These are phyloP conservation scores for Stephania japonica DNA, from an alignment of 164 flowering plant species.

Conservation along the genomic window DNA sequence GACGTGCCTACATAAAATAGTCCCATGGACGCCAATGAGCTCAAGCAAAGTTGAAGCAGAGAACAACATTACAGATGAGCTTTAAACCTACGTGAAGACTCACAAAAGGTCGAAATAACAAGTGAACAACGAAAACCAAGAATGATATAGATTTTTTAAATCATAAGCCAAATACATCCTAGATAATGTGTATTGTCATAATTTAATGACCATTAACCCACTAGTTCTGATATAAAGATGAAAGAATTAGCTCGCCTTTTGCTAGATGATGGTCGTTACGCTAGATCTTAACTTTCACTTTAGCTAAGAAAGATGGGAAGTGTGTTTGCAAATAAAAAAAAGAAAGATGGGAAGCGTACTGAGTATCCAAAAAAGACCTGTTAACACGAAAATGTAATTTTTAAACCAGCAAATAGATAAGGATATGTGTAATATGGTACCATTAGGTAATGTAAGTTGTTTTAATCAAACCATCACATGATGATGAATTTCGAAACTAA, in stretches of 20 bases:
- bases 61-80: neutral
- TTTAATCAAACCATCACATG: too few species aligned
- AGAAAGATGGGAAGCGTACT: slow-evolving; percentile 75
- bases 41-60: neutral
- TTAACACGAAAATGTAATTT: slow-evolving; percentile 13
- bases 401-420: too few species aligned
- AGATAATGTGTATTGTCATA: neutral
- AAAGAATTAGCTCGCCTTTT: slow-evolving; percentile 41
- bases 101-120: neutral
- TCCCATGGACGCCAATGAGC: neutral
- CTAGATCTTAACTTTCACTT: slow-evolving; percentile 74
- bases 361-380: slow-evolving; percentile 94
- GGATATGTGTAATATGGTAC: too few species aligned
- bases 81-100: neutral
- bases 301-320: too few species aligned
- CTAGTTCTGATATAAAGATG: neutral
- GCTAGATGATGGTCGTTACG: too few species aligned
- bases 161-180: neutral
- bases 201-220: neutral
- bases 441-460: too few species aligned
- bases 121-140: neutral
- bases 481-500: neutral
- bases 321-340: too few species aligned
- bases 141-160: neutral
- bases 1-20: neutral